A percentile compares a stretch with the other conserved stretches of the same genome.
Evolutionary conservation across 805 yeast genomes (phyloP).

Genomic region (Saccharomyces kudriavzevii): DNA sequence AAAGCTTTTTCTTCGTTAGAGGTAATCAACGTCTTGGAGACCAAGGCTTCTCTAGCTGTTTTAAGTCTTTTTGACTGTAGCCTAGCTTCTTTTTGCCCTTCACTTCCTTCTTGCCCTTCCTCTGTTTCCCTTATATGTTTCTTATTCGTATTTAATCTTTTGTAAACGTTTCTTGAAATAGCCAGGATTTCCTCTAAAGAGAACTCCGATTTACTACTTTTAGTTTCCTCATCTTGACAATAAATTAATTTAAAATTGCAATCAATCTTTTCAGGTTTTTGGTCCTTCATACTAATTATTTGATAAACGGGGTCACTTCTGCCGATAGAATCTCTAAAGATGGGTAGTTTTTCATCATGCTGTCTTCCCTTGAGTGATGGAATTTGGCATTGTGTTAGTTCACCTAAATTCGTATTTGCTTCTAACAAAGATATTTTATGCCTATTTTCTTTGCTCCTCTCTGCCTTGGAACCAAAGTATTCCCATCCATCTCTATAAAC

Average conservation of each 20-base stretch:
- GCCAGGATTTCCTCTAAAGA: slow-evolving; percentile 63
- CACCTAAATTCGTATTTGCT: slow-evolving; percentile 40
- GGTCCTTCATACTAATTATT: slow-evolving; percentile 47
- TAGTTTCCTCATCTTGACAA: slow-evolving; percentile 35
- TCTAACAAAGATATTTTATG: slow-evolving; percentile 49
- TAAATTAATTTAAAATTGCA: slow-evolving; percentile 54
- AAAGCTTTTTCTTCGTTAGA: neutral
- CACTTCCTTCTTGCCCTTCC: neutral
- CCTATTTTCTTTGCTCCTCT: slow-evolving; percentile 57
- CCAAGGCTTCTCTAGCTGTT: neutral
- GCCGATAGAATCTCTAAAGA: slow-evolving; percentile 35
- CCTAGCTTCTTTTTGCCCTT: neutral
- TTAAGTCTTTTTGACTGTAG: slow-evolving; percentile 1
- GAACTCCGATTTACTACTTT: slow-evolving; percentile 39
- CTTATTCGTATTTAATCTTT: neutral
- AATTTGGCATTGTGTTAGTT: slow-evolving; percentile 35
- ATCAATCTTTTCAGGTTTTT: slow-evolving; percentile 50
- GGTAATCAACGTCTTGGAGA: neutral
- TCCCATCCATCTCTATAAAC: slow-evolving; percentile 34
- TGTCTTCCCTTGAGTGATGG: neutral
- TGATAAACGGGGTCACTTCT: slow-evolving; percentile 39
- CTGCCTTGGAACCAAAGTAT: slow-evolving; percentile 40
- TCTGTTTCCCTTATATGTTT: neutral
- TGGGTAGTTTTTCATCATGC: slow-evolving; percentile 24
- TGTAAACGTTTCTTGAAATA: slow-evolving; percentile 33